Conservation (phyloP, 371 early-diverging fungal genomes). For the Saksenaea oblongispora region DNA sequence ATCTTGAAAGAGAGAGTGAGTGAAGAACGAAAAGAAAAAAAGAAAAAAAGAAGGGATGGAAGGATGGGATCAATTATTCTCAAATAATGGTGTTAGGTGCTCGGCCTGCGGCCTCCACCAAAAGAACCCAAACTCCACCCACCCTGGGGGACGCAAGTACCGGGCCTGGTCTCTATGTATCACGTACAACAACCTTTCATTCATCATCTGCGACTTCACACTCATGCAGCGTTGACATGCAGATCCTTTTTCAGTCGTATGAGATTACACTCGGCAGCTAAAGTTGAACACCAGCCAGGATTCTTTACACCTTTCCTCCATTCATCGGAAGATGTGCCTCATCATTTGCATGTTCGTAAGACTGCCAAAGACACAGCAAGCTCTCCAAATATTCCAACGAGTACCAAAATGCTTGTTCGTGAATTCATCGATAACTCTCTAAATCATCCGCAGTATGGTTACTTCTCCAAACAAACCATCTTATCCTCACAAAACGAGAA, state of each 20-base stretch:
- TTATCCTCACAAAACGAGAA: slow-evolving; percentile 12
- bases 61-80: no score
- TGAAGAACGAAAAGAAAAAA: no score
- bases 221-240: not conserved
- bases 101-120: no score
- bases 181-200: not conserved
- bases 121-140: no score
- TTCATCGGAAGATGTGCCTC: slow-evolving; percentile 5
- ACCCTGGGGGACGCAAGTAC: no score
- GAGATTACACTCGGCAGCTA: not conserved
- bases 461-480: slow-evolving; percentile 83
- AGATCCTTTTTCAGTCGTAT: not conserved
- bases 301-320: slow-evolving; percentile 26
- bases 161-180: no score
- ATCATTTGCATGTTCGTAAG: slow-evolving; percentile 11
- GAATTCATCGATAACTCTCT: slow-evolving; percentile 91
- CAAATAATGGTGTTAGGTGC: no score
- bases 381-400: slow-evolving; percentile 39
- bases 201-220: not conserved
- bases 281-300: not conserved
- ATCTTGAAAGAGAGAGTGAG: no score
- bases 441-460: slow-evolving; percentile 91
- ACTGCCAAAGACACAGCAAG: slow-evolving; percentile 20
- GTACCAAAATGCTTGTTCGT: slow-evolving; percentile 69
- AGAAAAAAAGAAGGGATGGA: no score